Base-by-base conservation (phyloP, 129 eudicot genomes). In the Flaveria ramosissima region DNA sequence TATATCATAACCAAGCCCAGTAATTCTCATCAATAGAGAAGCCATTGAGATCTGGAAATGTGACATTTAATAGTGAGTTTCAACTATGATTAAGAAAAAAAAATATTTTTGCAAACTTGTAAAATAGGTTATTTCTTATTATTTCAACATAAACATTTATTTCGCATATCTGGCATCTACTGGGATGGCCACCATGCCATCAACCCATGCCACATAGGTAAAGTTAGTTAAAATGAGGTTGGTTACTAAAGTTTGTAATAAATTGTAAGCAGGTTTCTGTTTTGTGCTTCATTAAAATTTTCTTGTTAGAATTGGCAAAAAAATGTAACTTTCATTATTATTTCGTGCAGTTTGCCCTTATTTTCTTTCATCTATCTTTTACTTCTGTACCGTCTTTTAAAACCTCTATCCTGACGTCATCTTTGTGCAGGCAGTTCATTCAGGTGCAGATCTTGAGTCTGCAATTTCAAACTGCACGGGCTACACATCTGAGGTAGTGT, bases 391-490 rank as follows among this genome's bases (percentile, higher is more conserved):
- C 46, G 11, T 41, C 69, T 14, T 73, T 45, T 27, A 74, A 24
- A 6, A 36, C 55, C 59, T 76, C 53, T 63, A 16, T 67, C 32
- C 24, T 20, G 47, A 27, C 24, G 36, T 42, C 51, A 61, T 79
- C 16, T 68, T 41, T 36, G 6, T 77, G 86, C 88, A 94, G 97
- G 99, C 96, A 53, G 99, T 95, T 85, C 99, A 95, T 89, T 95
- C 99, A 74, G 99, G 99, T 6, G 99, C 99, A 43, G 97, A 95
- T 89, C 97, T 95, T 42, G 97, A 95, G 78, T 90, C 99, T 64
- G 97, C 99, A 75, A 82, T 95, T 68, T 77, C 91, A 23, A 95
- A 87, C 79, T 95, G 97, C 87, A 88, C 86, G 91, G 99, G 97
- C 24, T 95, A 95, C 84, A 85, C 9, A 66, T 64, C 96, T 21